Evolutionary conservation across 2,329 filamentous ascomycete species (phyloP), one percentile per base, ranked within the genome.

Genomic region (Fusarium temperatum): DNA sequence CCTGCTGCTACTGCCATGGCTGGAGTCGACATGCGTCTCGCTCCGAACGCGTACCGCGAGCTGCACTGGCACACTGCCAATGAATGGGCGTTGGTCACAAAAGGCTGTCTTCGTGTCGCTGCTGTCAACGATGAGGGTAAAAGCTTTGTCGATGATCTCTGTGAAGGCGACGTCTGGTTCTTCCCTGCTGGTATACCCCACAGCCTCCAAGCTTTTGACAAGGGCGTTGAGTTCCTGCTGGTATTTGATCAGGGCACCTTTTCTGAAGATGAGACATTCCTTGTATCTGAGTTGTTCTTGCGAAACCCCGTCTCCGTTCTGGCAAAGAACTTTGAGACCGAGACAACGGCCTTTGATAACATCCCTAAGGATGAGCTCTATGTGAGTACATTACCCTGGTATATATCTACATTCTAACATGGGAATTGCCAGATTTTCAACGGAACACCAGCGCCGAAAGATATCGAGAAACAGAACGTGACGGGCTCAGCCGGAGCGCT

Each of bases 321-420:
- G 15, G 66, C 66, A 9, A 68, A 68, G 63, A 68, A 68, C 42
- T 68, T 68, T 20, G 51, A 68, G 18, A 62, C 63, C 1, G 66
- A 68, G 20, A 63, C 64, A 20, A 55, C 55, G n/a, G 66, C 63
- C 5, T 68, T 68, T 30, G 50, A 68, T 9, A 50, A 68, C 6
- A 62, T 63, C 8, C 66, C 66, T 4, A 62, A 68, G 36, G 36
- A 68, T 6, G 39, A 68, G 22, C 66, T 68, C 28, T 68, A 68
- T 14, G 63, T 68, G 22, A 61, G 63, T 48, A 6, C 1, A n/a
- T 9, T 20, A 2, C 2, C 26, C 11, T 11, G 6, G 4, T 8
- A 5, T 17, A 3, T 20, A 15, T 11, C 12, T 12, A 5, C 1
- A n/a, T n/a, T 2, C 26, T 63, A 17, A 54, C 10, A 1, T 4